Percentiles rank a stretch among this genome's conserved stretches.
Conservation (phyloP, 345 rosid genomes). For the Bretschneidera sinensis region DNA sequence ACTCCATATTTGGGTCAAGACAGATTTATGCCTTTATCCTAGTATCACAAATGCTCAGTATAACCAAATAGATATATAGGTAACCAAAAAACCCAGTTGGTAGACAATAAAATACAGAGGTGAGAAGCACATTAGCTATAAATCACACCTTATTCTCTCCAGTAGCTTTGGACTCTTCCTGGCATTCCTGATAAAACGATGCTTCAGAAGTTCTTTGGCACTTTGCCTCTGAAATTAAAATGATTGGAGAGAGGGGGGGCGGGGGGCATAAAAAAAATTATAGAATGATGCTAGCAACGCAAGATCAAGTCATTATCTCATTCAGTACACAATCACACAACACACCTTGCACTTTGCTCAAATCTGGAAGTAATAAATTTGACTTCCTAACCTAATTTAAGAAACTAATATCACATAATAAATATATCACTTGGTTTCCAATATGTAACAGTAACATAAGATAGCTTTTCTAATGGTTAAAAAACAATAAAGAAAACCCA, state of each 20-base stretch:
- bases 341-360: not conserved
- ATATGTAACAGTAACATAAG: no score
- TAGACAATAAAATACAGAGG: not conserved
- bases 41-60: slow-evolving; percentile 1
- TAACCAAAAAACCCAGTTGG: slow-evolving; percentile 3
- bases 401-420: no score
- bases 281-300: slow-evolving; percentile 10
- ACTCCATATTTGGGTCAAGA: not conserved
- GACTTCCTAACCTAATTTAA: no score
- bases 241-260: slow-evolving; percentile 11
- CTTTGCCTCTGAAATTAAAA: slow-evolving; percentile 73
- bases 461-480: no score
- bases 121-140: slow-evolving; percentile 8
- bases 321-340: slow-evolving; percentile 5
- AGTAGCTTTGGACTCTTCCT: slow-evolving; percentile 85
- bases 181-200: slow-evolving; percentile 74
- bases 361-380: not conserved
- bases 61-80: not conserved
- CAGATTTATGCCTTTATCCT: not conserved
- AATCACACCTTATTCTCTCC: slow-evolving; percentile 86
- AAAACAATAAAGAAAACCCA: no score
- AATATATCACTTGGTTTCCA: no score
- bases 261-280: slow-evolving; percentile 11
- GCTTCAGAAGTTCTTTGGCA: slow-evolving; percentile 94
- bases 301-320: slow-evolving; percentile 10